phyloP scores from a whole-genome alignment of 208 protist species.

The Trypanosoma platydactyli region DNA sequence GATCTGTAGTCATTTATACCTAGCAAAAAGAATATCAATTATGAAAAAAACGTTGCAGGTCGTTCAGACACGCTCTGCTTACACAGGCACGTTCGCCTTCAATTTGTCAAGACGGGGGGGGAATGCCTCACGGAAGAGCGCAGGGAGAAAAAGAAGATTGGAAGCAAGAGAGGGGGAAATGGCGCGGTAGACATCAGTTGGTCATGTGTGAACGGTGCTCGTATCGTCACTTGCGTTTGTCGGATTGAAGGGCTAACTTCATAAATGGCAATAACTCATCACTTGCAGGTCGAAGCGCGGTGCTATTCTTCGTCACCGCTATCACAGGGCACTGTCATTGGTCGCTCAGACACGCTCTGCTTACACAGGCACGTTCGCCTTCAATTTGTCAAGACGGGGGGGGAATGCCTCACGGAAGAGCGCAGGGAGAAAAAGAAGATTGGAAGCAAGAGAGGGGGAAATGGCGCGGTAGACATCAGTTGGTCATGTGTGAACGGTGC shows the following conservation, averaged over 20 bases:
- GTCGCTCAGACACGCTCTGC: constrained; percentile 6
- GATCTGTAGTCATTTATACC: background rate
- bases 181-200: background rate
- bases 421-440: background rate
- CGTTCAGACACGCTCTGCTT: constrained; percentile 9
- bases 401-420: background rate
- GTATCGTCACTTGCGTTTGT: constrained; percentile 10
- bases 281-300: background rate
- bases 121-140: background rate
- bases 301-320: constrained; percentile 9
- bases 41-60: constrained; percentile 1
- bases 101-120: too few relatives aligned
- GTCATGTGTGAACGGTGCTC: constrained; percentile 7
- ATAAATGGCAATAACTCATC: background rate
- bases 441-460: background rate
- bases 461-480: background rate
- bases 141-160: background rate
- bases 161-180: background rate
- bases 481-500: constrained; percentile 3
- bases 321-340: constrained; percentile 9
- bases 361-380: constrained; percentile 27
- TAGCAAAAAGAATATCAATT: background rate
- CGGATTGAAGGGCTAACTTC: constrained; percentile 33
- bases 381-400: too few relatives aligned
- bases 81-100: constrained; percentile 25